Evolutionary conservation across 257 asterid genomes (phyloP), one percentile per base, ranked within the genome.

Genomic region (Nicotiana tabacum): DNA sequence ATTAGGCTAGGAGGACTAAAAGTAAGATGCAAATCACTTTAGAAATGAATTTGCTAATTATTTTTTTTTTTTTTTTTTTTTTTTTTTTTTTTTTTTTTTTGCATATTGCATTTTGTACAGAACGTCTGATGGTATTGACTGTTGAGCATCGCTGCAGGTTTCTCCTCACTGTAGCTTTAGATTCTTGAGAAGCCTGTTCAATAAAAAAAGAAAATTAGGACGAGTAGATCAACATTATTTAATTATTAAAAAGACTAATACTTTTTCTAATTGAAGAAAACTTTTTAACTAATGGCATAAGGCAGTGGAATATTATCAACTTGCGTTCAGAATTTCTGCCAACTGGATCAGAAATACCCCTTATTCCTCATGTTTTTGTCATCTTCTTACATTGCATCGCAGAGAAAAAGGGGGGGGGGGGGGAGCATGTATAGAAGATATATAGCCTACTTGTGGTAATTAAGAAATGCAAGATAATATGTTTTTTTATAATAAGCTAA

Each of bases 101-200:
- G 9, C 2, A 39, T 39, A 39, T 39, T 12, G 58, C 18, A 53
- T 53, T 53, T 13, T 53, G 17, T 53, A 12, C n/a, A 53, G 58
- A 53, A 53, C 58, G 39, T 35, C 39, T 51, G 57, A 10, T 56
- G 21, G 21, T 56, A 5, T 56, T 21, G 21, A 21, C 21, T 16
- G 2, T 17, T 57, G 62, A 57, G 62, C 62, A 57, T 57, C 62
- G 62, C 24, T 17, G 27, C 62, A 17, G 6, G 9, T 57, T 29
- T 12, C 51, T 16, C 27, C 33, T 88, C 87, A 86, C 64, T 90
- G 89, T 77, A 92, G 87, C 89, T 83, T 90, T 58, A 92, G 89
- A 89, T 92, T 90, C 96, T 88, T 91, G 89, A 93, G 35, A 84
- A 90, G 87, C 93, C 97, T 93, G 93, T 85, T 65, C 33, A 81